phyloP scores from a whole-genome alignment of 805 yeast genomes.

The Clavispora asparagi region DNA sequence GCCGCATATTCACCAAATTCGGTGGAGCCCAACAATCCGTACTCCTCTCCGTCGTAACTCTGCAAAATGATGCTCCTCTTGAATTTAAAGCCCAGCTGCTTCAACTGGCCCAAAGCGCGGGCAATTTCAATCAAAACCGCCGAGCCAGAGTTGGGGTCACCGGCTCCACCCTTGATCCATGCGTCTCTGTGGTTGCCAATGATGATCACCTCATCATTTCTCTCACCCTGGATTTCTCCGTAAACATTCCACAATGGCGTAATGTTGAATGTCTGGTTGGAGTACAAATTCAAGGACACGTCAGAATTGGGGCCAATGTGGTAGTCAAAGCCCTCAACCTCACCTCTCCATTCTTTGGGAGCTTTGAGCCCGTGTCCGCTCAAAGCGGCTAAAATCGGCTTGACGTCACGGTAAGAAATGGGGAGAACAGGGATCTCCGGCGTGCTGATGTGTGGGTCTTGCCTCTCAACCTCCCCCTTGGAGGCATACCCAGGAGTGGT shows the following conservation, averaged over 20 bases:
- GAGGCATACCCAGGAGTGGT: conserved; percentile 70
- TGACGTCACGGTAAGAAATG: conserved; percentile 56
- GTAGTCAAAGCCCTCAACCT: conserved; percentile 42
- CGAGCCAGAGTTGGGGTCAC: conserved; percentile 74
- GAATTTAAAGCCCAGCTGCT: conserved; percentile 65
- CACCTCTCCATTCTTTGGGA: conserved; percentile 34
- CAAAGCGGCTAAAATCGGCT: conserved; percentile 54
- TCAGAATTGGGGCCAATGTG: conserved; percentile 46
- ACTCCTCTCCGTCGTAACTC: conserved; percentile 81
- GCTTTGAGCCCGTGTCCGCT: conserved; percentile 54
- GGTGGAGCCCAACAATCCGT: conserved; percentile 69
- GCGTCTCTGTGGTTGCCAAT: conserved; percentile 79
- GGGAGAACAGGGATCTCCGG: conserved; percentile 72
- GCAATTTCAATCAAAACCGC: conserved; percentile 62
- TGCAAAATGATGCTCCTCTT: conserved; percentile 62
- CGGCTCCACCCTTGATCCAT: conserved; percentile 77
- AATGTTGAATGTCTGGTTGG: conserved; percentile 56
- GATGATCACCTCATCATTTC: conserved; percentile 50
- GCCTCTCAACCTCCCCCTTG: conserved; percentile 15
- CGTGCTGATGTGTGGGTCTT: conserved; percentile 29
- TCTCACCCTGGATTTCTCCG: conserved; percentile 54
- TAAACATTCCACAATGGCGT: conserved; percentile 60
- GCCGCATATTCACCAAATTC: conserved; percentile 68
- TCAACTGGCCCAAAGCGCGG: conserved; percentile 50
- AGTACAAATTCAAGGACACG: conserved; percentile 47